Percentiles rank a stretch among this genome's conserved stretches.
phyloP scores from a whole-genome alignment of 768 basidiomycete species.

The Pluteus cervinus region DNA sequence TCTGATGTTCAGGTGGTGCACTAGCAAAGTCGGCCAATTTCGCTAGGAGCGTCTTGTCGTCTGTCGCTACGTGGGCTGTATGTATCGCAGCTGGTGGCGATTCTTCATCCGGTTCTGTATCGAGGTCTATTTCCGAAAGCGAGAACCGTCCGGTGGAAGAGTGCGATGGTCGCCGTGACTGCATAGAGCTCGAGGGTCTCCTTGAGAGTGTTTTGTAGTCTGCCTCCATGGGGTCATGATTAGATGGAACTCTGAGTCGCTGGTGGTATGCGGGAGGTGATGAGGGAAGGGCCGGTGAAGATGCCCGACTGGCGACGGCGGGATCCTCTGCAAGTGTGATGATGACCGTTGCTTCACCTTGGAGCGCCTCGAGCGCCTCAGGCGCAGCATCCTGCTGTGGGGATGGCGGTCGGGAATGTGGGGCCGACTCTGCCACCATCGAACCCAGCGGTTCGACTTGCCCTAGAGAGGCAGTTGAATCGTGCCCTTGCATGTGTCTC shows the following conservation, averaged over 20 bases:
- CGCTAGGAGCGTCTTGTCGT: slow-evolving; percentile 57
- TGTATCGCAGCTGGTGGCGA: slow-evolving; percentile 19
- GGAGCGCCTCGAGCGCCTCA: too few relatives aligned
- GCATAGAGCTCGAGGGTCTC: slow-evolving; percentile 9
- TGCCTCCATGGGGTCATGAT: too few relatives aligned
- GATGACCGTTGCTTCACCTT: too few relatives aligned
- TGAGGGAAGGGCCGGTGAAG: slow-evolving; percentile 10
- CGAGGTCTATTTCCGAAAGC: neutral
- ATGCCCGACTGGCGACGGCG: slow-evolving; percentile 11
- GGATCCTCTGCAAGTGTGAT: too few relatives aligned
- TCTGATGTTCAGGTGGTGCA: slow-evolving; percentile 33
- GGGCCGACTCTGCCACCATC: too few relatives aligned
- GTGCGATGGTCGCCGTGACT: slow-evolving; percentile 18
- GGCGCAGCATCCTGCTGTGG: too few relatives aligned
- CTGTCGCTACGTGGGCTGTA: slow-evolving; percentile 58
- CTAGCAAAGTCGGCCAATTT: slow-evolving; percentile 46
- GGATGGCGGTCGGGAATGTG: too few relatives aligned
- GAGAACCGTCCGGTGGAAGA: slow-evolving; percentile 10
- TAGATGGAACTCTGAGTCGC: too few relatives aligned
- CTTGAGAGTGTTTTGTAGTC: too few relatives aligned
- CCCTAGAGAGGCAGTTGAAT: slow-evolving; percentile 19
- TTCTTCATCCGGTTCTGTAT: slow-evolving; percentile 12
- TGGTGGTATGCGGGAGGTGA: slow-evolving; percentile 40
- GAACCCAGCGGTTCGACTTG: slow-evolving; percentile 14
- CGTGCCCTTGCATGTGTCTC: slow-evolving; percentile 17